A percentile compares a stretch with the other conserved stretches of the same genome.
Evolutionary conservation across 306 rosid species (phyloP).

Genomic region (Luffa acutangula): DNA sequence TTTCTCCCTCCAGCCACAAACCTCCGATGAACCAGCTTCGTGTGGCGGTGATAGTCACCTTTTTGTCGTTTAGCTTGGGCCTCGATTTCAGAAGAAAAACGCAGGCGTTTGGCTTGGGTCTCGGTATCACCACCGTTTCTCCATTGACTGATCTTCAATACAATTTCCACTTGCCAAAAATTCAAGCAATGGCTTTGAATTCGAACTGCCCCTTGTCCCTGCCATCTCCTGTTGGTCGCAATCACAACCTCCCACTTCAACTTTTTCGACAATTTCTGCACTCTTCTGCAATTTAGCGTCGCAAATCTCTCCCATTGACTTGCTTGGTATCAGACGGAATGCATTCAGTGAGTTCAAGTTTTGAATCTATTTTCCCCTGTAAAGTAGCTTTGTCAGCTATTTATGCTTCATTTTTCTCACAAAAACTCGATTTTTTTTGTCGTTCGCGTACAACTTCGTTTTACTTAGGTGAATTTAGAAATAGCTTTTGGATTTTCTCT

Average conservation of each 20-base stretch:
- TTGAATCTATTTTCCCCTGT: background rate
- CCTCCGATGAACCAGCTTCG: too few relatives aligned
- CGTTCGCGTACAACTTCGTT: background rate
- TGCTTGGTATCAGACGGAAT: background rate
- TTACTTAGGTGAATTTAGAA: background rate
- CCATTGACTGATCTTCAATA: background rate
- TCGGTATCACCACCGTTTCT: background rate
- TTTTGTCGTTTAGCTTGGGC: too few relatives aligned
- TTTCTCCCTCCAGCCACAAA: too few relatives aligned
- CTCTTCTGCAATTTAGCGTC: background rate
- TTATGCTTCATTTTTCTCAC: background rate
- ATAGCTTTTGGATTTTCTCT: background rate
- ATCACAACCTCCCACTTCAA: background rate
- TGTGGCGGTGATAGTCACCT: too few relatives aligned
- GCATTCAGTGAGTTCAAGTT: background rate
- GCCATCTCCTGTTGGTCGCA: background rate
- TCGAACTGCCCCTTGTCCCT: background rate
- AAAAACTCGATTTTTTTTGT: background rate
- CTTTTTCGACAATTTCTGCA: background rate
- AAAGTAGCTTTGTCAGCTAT: background rate
- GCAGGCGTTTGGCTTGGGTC: too few relatives aligned
- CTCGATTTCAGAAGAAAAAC: too few relatives aligned
- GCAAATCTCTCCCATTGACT: background rate
- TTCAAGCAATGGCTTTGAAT: background rate
- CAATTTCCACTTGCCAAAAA: background rate